Evolutionary conservation across 352 stramenopile species (phyloP), one percentile per base, ranked within the genome.

Genomic region (Globisporangium camurandrum): DNA sequence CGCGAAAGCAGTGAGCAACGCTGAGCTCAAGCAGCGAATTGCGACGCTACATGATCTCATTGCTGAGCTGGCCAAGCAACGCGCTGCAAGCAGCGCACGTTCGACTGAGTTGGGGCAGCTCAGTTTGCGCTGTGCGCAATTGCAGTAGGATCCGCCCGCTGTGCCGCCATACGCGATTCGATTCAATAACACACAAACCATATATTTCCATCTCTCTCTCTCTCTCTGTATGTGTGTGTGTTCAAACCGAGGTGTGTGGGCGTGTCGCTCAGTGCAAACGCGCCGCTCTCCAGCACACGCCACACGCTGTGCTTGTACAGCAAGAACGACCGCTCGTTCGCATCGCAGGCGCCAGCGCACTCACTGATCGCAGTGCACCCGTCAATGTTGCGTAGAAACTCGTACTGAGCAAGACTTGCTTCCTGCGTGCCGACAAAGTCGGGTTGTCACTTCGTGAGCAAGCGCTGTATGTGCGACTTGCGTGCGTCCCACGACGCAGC

Each of bases 391-490:
- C 86, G 69, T 27, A 90, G 56, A 44, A 74, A 84, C 22, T 47
- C 46, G 26, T 73, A 78, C 49, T 90, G 79, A 14, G 67, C 68
- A 19, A 81, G 68, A 27, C 71, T 77, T 23, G 79, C 87, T 51
- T 90, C 79, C 52, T 90, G 79, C 6, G 76, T 88, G 27, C 79
- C 79, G 3, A 90, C 59, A 56, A 90, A 88, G 51, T 90, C 79
- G 17, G 79, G 66, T 44, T 69, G 5, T 62, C 64, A 53, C 80
- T 71, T 43, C 78, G 72, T 26, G 41, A 63, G 10, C 72, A 49
- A 16, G 80, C 66, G 50, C 75, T 81, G 36, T 62, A 66, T 40
- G 80, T 75, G 43, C 74, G 76, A 12, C 38, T 54, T 54, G 23
- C 73, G 66, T 2, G 64, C 72, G 19, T 71, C 56, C 77, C 77